These are phyloP conservation scores for Solanum clarkiae DNA, from an alignment of 257 asterid species.

Conservation along the genomic window DNA sequence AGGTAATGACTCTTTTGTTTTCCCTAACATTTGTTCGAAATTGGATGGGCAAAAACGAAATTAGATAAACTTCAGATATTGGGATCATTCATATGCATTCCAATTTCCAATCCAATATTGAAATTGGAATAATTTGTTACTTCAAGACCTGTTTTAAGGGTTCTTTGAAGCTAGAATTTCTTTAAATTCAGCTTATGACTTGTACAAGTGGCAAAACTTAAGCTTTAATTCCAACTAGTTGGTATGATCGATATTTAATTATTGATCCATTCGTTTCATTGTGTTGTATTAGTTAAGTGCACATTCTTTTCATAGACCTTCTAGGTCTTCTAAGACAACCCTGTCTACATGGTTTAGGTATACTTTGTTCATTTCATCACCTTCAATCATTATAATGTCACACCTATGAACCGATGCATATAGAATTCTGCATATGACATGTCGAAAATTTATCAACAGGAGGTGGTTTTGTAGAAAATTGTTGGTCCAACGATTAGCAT, in stretches of 20 bases:
- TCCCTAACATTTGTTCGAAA: neutral
- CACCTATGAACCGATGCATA: neutral
- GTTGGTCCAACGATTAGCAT: neutral
- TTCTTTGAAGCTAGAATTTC: neutral
- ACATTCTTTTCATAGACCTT: neutral
- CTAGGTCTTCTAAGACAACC: neutral
- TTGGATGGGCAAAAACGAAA: neutral
- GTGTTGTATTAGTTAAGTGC: neutral
- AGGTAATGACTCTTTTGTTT: conserved; percentile 23
- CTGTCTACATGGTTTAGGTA: neutral
- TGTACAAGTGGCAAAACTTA: neutral
- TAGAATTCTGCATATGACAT: neutral
- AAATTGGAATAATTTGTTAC: neutral
- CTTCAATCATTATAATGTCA: neutral
- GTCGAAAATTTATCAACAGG: neutral
- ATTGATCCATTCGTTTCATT: neutral
- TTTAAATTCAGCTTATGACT: neutral
- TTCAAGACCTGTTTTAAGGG: neutral
- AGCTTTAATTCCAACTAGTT: neutral
- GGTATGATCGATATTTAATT: neutral
- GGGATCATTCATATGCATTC: neutral
- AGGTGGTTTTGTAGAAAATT: neutral
- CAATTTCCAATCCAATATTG: neutral
- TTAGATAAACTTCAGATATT: neutral
- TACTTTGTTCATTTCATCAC: neutral